Evolutionary conservation across 176 grass and related monocot genomes (phyloP), one percentile per base, ranked within the genome.

Genomic region (Lolium multiflorum): DNA sequence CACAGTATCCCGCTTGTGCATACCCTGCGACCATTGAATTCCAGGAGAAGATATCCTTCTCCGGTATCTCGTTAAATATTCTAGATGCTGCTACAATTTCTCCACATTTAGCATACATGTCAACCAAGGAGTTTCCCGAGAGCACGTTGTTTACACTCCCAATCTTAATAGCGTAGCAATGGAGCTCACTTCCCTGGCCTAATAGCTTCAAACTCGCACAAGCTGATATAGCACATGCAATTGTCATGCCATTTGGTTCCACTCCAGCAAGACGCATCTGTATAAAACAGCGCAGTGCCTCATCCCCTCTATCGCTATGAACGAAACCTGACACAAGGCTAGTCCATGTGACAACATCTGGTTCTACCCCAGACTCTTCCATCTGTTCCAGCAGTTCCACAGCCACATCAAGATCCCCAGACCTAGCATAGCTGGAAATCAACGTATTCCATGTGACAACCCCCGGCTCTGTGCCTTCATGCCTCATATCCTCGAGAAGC

Each of bases 11-110:
- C 5, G 81, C 86, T 64, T 90, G 91, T 28, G 91, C 64, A 77
- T 91, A 95, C 47, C 91, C 91, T 89, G 86, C 73, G 89, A 95
- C 73, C 89, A 95, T 93, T 76, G 93, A 95, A 87, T 95, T 95
- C 93, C 89, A 95, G 26, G 90, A 93, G 88, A 95, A 92, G 49
- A 95, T 88, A 66, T 93, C 93, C 85, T 95, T 93, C 58, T 91
- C 93, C 0, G 77, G 70, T 58, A 92, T 87, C 71, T 87, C 74
- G 7, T 87, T 86, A 79, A 95, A 95, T 44, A 95, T 76, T 72
- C 43, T 89, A 78, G 60, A 59, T 76, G 91, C 93, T 38, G 85
- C 86, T 62, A 75, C 59, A 35, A 89, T 55, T 71, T 90, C 89
- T 37, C 72, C 93, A 85, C 91, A 95, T 79, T 95, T 95, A 77